Percentiles rank a stretch among this genome's conserved stretches.
phyloP scores from a whole-genome alignment of 257 asterid species.

The Nicotiana tabacum region DNA sequence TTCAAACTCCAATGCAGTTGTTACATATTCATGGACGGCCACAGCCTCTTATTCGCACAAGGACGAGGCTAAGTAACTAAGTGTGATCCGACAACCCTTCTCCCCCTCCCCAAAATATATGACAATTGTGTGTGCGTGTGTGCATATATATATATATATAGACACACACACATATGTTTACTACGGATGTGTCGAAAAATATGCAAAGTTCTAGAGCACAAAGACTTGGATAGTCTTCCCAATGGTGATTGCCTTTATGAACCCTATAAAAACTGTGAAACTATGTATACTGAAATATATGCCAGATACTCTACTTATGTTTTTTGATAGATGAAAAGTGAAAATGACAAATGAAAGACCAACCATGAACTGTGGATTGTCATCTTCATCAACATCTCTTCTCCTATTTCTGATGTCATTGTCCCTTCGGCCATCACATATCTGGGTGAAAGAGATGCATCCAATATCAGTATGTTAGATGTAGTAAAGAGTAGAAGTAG shows the following conservation, averaged over 20 bases:
- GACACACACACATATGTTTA: neutral
- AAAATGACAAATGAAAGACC: conserved; percentile 15
- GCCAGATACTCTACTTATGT: neutral
- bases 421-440: conserved; percentile 80
- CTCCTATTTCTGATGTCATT: conserved; percentile 61
- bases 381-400: conserved; percentile 72
- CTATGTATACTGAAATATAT: neutral
- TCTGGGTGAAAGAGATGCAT: conserved; percentile 30
- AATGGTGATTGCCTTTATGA: neutral
- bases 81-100: neutral
- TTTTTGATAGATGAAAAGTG: neutral
- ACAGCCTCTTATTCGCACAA: neutral
- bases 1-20: neutral
- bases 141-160: too few species aligned
- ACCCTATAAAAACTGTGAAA: neutral
- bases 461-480: neutral
- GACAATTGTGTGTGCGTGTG: neutral
- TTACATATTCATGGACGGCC: neutral
- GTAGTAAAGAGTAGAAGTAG: neutral
- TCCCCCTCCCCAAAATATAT: neutral
- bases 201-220: neutral
- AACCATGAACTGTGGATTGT: conserved; percentile 62
- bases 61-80: neutral
- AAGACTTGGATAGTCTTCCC: neutral
- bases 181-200: neutral